These are phyloP conservation scores for Aspergillus ustus DNA, from an alignment of 2,329 filamentous ascomycete species.

Conservation along the genomic window DNA sequence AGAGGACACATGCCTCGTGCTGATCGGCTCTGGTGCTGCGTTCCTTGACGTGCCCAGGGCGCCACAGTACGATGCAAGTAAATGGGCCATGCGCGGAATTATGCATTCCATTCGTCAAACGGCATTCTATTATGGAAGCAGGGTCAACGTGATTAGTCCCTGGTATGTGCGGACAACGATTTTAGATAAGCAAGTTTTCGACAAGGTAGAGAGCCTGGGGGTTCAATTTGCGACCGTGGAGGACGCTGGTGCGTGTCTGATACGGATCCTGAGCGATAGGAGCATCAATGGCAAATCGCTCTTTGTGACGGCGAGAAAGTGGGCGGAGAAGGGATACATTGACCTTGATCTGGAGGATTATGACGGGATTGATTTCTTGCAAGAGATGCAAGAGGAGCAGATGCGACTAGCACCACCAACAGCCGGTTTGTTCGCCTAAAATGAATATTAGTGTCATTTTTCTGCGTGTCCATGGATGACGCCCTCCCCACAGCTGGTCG, in stretches of 20 bases:
- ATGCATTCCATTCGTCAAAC: conserved; percentile 42
- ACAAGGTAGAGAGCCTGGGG: not conserved
- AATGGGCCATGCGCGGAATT: conserved; percentile 45
- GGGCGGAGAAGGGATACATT: conserved; percentile 37
- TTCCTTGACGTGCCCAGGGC: conserved; percentile 39
- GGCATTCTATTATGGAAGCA: conserved; percentile 37
- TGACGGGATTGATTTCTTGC: conserved; percentile 30
- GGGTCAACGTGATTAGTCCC: conserved; percentile 44
- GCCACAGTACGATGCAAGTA: conserved; percentile 42
- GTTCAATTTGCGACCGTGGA: conserved; percentile 3
- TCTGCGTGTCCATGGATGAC: not conserved
- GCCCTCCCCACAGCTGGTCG: not conserved
- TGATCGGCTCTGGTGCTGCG: conserved; percentile 29
- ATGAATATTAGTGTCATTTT: not conserved
- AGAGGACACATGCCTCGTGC: not conserved
- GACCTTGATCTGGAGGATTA: conserved; percentile 43
- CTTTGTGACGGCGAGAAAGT: conserved; percentile 39
- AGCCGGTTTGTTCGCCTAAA: conserved; percentile 29
- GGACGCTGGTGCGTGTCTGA: conserved; percentile 7
- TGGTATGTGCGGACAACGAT: conserved; percentile 32
- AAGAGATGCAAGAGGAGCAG: conserved; percentile 34
- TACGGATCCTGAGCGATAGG: conserved; percentile 29
- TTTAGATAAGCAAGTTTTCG: conserved; percentile 2
- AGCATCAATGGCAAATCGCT: conserved; percentile 38
- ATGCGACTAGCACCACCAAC: conserved; percentile 28